Evolutionary conservation across 192 early-diverging fungal species (phyloP), one percentile per base, ranked within the genome.

Genomic region (Coemansia umbellata): DNA sequence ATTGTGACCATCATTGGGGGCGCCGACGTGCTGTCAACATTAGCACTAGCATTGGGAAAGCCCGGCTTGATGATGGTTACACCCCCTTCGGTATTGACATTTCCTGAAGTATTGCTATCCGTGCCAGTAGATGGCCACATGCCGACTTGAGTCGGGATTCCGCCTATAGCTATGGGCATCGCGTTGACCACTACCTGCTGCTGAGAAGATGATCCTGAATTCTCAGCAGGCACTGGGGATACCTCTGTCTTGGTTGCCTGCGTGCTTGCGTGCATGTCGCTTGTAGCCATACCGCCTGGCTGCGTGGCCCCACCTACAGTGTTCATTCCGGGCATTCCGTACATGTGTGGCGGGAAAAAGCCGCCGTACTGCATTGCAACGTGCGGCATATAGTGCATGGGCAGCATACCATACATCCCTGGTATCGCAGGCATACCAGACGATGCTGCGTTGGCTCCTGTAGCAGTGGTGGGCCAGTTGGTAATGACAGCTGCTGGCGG

Each of bases 301-400:
- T 42, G 41, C 2, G 14, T 13, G 1, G 13, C 43, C n/a, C 14
- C 18, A n/a, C 59, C 23, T 10, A 47, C 47, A 28, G 49, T 17
- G 33, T 55, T 58, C 33, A 63, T 54, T 3, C 52, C 44, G 2
- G 52, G 59, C 60, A 74, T 63, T 2, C 53, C 54, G 28, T 64
- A 68, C 65, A 75, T 75, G 31, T 64, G 72, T n/a, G 72, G 65
- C 13, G 60, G 65, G n/a, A 68, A 27, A 36, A 57, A 75, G 5
- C 65, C 72, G 26, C 43, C 43, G 41, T 54, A 68, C 53, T 63
- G 65, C 65, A 75, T 75, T 3, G 65, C 57, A 24, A 75, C 27
- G 24, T 62, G 72, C 8, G 69, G 65, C 32, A 58, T 53, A 27
- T 60, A 75, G 21, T 61, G 72, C 65, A 75, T 30, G 5, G 72